These are phyloP conservation scores for Curvularia hawaiiensis DNA, from an alignment of 2,329 filamentous ascomycete species.

Conservation along the genomic window DNA sequence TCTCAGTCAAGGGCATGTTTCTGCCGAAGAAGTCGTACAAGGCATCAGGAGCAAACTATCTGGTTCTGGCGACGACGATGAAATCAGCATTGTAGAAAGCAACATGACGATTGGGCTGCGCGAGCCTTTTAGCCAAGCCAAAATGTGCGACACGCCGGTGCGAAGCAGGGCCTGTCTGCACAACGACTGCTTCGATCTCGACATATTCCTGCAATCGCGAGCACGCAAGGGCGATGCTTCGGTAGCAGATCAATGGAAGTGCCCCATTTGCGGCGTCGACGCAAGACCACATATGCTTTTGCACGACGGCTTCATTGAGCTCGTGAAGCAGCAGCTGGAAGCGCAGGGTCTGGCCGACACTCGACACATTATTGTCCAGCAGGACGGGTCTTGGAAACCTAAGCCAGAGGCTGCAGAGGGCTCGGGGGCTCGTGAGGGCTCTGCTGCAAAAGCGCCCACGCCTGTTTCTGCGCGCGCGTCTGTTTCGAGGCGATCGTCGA, in stretches of 20 bases:
- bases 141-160: conserved; percentile 71
- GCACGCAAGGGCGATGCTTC: conserved; percentile 28
- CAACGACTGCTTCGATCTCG: conserved; percentile 87
- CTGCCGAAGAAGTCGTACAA: conserved; percentile 57
- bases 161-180: conserved; percentile 74
- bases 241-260: conserved; percentile 77
- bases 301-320: conserved; percentile 74
- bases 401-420: conserved; percentile 40
- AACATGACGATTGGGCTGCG: conserved; percentile 51
- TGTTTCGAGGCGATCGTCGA: neutral
- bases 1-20: conserved; percentile 37
- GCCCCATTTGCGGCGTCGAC: conserved; percentile 80
- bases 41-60: conserved; percentile 62
- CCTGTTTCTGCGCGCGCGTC: neutral
- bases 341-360: conserved; percentile 55
- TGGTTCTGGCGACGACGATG: conserved; percentile 62
- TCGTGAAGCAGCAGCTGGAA: conserved; percentile 64
- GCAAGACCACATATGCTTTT: conserved; percentile 73
- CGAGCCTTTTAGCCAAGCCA: conserved; percentile 53
- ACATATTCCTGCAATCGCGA: conserved; percentile 69
- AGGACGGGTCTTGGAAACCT: conserved; percentile 69
- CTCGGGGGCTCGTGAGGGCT: neutral
- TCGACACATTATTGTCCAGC: conserved; percentile 66
- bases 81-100: conserved; percentile 49
- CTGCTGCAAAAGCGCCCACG: neutral